Percentiles rank a stretch among this genome's conserved stretches.
phyloP scores from a whole-genome alignment of 805 yeast species.

The Cyberlindnera suaveolens region DNA sequence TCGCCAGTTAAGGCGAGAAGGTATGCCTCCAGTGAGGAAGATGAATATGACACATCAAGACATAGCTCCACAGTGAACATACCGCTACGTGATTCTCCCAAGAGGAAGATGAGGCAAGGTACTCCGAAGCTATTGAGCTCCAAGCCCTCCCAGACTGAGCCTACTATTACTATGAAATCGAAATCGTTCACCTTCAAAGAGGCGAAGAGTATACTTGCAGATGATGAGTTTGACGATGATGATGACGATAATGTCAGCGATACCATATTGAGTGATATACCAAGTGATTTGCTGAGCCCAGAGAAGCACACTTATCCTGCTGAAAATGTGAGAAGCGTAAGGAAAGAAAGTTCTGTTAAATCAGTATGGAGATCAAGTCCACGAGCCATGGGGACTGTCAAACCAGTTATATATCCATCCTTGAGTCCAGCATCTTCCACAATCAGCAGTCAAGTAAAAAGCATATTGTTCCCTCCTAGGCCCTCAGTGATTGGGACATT shows the following conservation, averaged over 20 bases:
- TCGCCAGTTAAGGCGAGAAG: conserved; percentile 21
- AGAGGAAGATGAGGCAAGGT: conserved; percentile 18
- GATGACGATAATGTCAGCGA: conserved; percentile 3
- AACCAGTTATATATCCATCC: not conserved
- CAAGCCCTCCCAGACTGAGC: not conserved
- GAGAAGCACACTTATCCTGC: conserved; percentile 19
- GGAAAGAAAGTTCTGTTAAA: too few relatives aligned
- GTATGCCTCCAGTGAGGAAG: conserved; percentile 9
- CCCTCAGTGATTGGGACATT: too few relatives aligned
- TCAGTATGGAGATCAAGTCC: too few relatives aligned
- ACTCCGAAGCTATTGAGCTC: conserved; percentile 14
- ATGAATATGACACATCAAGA: conserved; percentile 5
- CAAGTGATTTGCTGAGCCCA: conserved; percentile 21
- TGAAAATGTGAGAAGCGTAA: conserved; percentile 9
- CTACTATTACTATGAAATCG: not conserved
- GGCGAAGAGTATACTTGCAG: not conserved
- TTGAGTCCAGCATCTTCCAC: not conserved
- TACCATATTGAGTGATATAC: conserved; percentile 19
- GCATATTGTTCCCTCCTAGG: too few relatives aligned
- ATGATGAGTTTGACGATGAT: conserved; percentile 2
- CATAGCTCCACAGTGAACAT: conserved; percentile 8
- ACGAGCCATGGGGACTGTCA: not conserved
- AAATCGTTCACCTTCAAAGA: not conserved
- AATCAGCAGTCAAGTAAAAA: not conserved
- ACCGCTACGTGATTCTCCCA: conserved; percentile 19